Base-by-base conservation (phyloP, 1,284 basidiomycete species). In the Trichosporon asahii region DNA sequence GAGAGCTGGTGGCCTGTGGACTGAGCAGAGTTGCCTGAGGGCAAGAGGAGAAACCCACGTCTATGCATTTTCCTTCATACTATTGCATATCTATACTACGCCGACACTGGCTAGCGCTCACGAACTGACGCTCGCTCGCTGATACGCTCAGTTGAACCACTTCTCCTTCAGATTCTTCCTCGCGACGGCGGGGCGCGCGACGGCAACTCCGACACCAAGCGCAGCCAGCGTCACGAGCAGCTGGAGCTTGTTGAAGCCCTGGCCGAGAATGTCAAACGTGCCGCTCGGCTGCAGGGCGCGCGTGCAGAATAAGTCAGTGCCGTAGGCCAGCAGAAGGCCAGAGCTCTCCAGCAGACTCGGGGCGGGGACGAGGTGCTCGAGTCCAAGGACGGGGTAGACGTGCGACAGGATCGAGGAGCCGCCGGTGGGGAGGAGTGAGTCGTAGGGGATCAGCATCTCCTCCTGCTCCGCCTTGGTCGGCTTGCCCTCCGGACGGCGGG, bases 211-310 rank as follows among this genome's bases (percentile, higher is more conserved):
- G 3, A 88, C 80, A 0, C 86, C 86, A 68, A 99, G 82, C 0
- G 88, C 93, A 0, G 85, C 83, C 15, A 97, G 88, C 0, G 95
- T 98, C 57, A 95, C 80, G 72, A 97, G 88, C 33, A 99, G 86
- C 83, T 99, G 96, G 0, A 86, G 85, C 86, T 98, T 98, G 85
- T 98, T 98, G 84, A 99, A 99, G 78, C 87, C 88, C 82, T 93
- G 89, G 79, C 88, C 92, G 14, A 97, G 87, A n/a, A 96, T 89
- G 79, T 99, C 96, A 78, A 99, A 99, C 29, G 93, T 94, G 29
- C 89, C 90, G 2, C 92, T 94, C 0, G 97, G 94, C 46, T 92
- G 88, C 3, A 94, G 87, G 9, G 78, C 77, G 15, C 93, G 88
- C 6, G 92, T 92, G 33, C 89, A 84, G 86, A 98, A 96, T 72